Percentiles rank a stretch among this genome's conserved stretches.
phyloP scores from a whole-genome alignment of 2,329 filamentous ascomycete species.

The Plenodomus lindquistii region DNA sequence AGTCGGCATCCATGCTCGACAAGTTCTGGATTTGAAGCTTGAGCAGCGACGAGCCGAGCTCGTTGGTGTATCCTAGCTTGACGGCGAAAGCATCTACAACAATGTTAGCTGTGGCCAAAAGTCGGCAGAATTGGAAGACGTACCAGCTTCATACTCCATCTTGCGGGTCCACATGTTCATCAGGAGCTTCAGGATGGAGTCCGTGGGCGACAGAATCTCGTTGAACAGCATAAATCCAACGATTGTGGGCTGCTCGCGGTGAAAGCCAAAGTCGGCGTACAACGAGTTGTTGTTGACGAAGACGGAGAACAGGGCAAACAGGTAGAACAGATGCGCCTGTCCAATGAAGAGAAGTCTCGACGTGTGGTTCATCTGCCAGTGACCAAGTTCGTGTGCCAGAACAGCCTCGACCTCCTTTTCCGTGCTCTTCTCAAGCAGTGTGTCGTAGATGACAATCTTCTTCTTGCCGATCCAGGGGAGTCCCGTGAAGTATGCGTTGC shows the following conservation, averaged over 20 bases:
- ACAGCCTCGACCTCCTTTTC: slow-evolving; percentile 93
- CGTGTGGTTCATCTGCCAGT: slow-evolving; percentile 96
- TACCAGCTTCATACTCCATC: slow-evolving; percentile 93
- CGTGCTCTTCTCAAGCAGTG: slow-evolving; percentile 91
- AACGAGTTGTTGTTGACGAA: slow-evolving; percentile 95
- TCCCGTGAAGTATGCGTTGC: slow-evolving; percentile 95
- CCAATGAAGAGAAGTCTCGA: slow-evolving; percentile 82
- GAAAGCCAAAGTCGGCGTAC: slow-evolving; percentile 89
- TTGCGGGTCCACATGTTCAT: slow-evolving; percentile 95
- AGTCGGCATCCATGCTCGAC: slow-evolving; percentile 98
- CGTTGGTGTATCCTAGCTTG: slow-evolving; percentile 77
- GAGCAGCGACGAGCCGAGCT: slow-evolving; percentile 86
- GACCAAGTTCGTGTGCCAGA: slow-evolving; percentile 91
- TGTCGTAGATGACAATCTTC: slow-evolving; percentile 99
- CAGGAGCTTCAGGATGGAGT: slow-evolving; percentile 88
- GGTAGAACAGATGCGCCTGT: slow-evolving; percentile 91
- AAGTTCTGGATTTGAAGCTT: slow-evolving; percentile 98
- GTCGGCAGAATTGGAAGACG: slow-evolving; percentile 3
- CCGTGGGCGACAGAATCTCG: slow-evolving; percentile 91
- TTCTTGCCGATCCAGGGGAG: slow-evolving; percentile 89
- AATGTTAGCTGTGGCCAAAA: slow-evolving; percentile 19
- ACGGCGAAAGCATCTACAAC: slow-evolving; percentile 78
- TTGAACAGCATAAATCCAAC: slow-evolving; percentile 98
- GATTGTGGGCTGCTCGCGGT: slow-evolving; percentile 82
- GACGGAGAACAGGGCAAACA: slow-evolving; percentile 93